Conservation (phyloP, 2,329 filamentous ascomycete genomes). For the Escovopsis sp. region DNA sequence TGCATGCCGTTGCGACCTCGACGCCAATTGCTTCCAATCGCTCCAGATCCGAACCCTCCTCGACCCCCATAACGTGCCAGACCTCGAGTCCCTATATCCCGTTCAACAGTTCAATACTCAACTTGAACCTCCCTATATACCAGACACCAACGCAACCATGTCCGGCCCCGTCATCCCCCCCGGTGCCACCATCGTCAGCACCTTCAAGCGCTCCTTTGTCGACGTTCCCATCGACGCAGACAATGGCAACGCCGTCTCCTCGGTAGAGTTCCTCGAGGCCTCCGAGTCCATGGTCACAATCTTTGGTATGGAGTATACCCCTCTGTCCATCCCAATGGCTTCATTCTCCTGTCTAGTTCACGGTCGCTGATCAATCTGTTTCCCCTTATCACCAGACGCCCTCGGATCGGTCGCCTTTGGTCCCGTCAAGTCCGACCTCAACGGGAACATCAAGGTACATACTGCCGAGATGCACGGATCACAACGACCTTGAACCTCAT, state of each 20-base stretch:
- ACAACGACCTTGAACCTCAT: neutral
- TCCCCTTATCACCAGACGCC: conserved; percentile 29
- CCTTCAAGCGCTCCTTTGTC: conserved; percentile 68
- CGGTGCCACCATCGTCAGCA: conserved; percentile 72
- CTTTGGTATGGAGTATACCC: conserved; percentile 49
- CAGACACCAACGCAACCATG: conserved; percentile 29
- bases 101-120: neutral
- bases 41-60: too few relatives aligned
- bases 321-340: neutral
- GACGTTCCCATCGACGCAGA: conserved; percentile 63
- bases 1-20: too few relatives aligned
- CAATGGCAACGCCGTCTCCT: conserved; percentile 65
- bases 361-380: conserved; percentile 11
- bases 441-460: conserved; percentile 81
- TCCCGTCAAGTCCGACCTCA: conserved; percentile 82
- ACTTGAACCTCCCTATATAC: conserved; percentile 3
- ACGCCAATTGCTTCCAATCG: too few relatives aligned
- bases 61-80: neutral
- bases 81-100: neutral
- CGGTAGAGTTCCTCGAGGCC: conserved; percentile 80
- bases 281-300: conserved; percentile 74
- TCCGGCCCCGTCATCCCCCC: conserved; percentile 38
- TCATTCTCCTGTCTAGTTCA: neutral
- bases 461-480: neutral
- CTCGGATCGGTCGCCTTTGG: conserved; percentile 64